phyloP scores from a whole-genome alignment of 208 protist species.

The Novymonas esmeraldas region DNA sequence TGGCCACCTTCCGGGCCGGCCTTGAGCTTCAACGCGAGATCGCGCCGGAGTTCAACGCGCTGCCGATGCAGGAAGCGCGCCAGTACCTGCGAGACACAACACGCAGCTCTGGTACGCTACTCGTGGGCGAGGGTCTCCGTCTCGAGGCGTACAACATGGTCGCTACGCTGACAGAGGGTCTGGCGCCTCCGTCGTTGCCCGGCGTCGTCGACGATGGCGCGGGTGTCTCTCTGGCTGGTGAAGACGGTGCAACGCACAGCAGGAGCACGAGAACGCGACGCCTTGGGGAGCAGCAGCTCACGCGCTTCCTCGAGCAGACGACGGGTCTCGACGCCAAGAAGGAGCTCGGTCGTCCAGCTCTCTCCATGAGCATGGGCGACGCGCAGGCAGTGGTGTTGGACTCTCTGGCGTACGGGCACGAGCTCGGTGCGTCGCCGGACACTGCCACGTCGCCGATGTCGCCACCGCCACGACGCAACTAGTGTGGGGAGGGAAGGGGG shows the following conservation, averaged over 20 bases:
- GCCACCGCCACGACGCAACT: conserved; percentile 16
- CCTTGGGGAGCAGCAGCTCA: conserved; percentile 39
- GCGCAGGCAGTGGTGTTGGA: conserved; percentile 54
- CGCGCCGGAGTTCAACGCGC: conserved; percentile 78
- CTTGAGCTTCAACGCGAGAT: conserved; percentile 80
- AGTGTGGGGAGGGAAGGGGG: too few species aligned
- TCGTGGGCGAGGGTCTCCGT: conserved; percentile 63
- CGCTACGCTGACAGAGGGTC: conserved; percentile 48
- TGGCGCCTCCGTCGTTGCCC: conserved; percentile 35
- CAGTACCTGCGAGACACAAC: conserved; percentile 72
- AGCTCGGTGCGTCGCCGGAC: conserved; percentile 30
- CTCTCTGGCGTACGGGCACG: conserved; percentile 26
- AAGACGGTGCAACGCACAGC: conserved; percentile 11
- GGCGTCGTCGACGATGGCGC: conserved; percentile 38
- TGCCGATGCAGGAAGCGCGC: conserved; percentile 67
- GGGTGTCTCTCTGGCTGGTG: conserved; percentile 6
- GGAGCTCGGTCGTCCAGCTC: conserved; percentile 27
- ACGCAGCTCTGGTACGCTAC: conserved; percentile 58
- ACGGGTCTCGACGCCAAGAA: conserved; percentile 48
- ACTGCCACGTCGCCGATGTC: conserved; percentile 10
- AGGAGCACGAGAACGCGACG: conserved; percentile 22
- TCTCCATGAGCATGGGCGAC: conserved; percentile 43
- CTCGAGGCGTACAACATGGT: conserved; percentile 61
- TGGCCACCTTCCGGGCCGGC: conserved; percentile 66
- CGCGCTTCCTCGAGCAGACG: conserved; percentile 64